Evolutionary conservation across 1,284 basidiomycete genomes (phyloP), one percentile per base, ranked within the genome.

Genomic region (Chiua sp.): DNA sequence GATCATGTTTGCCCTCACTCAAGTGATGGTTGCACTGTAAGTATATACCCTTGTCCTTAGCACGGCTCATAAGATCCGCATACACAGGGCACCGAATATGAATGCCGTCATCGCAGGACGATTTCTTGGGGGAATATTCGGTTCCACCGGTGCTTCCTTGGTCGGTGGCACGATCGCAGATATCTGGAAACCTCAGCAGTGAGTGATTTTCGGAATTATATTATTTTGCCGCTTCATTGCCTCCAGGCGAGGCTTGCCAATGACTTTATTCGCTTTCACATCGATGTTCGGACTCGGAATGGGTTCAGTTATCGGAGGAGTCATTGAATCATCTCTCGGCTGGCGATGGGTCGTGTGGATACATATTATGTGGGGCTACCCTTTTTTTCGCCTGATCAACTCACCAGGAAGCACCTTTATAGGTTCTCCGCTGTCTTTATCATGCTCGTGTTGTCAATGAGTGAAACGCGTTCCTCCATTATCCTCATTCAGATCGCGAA

Each of bases 281-380:
- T 79, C 79, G 0, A 65, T 87, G 55, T 78, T 78, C 47, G 74
- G 78, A 0, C 79, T 82, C 0, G 86, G 85, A 0, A 60, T 88
- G 3, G 88, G 86, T 12, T 81, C 85, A 0, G 75, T 83, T 7
- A 77, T 80, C 23, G 79, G 82, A 18, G 83, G 82, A 1, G 87
- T 82, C 77, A 84, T 87, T 32, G 82, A 86, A 65, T 78, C 81
- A 32, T 78, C 75, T 22, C 71, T 88, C 22, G 76, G 78, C 47
- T 90, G 88, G 88, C 75, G 88, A 30, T 89, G 87, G 87, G 85
- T 88, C 18, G 82, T 87, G 69, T 88, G 86, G 85, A 78, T 90
- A 28, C 80, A 84, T 59, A 68, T 80, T 59, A 84, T 82, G 80
- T 80, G 55, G 58, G 80, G 75, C 13, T 50, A 44, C 28, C 12